Evolutionary conservation across 805 yeast genomes (phyloP).

Genomic region (Wickerhamiella bombiphila): DNA sequence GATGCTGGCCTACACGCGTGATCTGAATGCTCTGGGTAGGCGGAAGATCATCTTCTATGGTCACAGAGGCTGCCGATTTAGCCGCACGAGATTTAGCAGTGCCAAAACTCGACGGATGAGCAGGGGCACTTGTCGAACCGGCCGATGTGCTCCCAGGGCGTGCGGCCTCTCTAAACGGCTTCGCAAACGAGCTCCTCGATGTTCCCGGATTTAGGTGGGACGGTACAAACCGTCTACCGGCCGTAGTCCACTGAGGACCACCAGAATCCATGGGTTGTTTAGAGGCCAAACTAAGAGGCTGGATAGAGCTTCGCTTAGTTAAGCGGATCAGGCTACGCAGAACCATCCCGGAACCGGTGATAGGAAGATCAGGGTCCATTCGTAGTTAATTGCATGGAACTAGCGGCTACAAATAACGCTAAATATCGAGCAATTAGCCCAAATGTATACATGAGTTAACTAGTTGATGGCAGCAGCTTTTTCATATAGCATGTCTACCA

Average conservation of each 20-base stretch:
- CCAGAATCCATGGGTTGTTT: neutral
- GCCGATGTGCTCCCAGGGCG: neutral
- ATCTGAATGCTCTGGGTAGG: slow-evolving; percentile 11
- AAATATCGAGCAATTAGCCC: too few species aligned
- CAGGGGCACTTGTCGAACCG: neutral
- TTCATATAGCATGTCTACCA: slow-evolving; percentile 82
- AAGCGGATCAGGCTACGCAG: too few species aligned
- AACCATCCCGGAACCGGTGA: too few species aligned
- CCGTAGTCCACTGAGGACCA: slow-evolving; percentile 12
- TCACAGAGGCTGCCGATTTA: slow-evolving; percentile 1
- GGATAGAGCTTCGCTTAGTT: too few species aligned
- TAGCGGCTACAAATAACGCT: too few species aligned
- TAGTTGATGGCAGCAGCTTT: slow-evolving; percentile 70
- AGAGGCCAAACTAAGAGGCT: neutral
- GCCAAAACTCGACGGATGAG: slow-evolving; percentile 1
- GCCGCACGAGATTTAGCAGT: neutral
- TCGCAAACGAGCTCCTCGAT: slow-evolving; percentile 15
- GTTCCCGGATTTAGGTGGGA: slow-evolving; percentile 14
- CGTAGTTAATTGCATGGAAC: too few species aligned
- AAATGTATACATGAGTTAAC: neutral
- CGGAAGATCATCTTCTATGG: slow-evolving; percentile 11
- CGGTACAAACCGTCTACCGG: slow-evolving; percentile 16
- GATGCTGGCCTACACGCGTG: slow-evolving; percentile 5
- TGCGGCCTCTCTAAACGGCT: slow-evolving; percentile 5
- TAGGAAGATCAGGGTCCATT: too few species aligned